Evolutionary conservation across 2,329 filamentous ascomycete species (phyloP), one percentile per base, ranked within the genome.

Genomic region (Epichloe uncinata): DNA sequence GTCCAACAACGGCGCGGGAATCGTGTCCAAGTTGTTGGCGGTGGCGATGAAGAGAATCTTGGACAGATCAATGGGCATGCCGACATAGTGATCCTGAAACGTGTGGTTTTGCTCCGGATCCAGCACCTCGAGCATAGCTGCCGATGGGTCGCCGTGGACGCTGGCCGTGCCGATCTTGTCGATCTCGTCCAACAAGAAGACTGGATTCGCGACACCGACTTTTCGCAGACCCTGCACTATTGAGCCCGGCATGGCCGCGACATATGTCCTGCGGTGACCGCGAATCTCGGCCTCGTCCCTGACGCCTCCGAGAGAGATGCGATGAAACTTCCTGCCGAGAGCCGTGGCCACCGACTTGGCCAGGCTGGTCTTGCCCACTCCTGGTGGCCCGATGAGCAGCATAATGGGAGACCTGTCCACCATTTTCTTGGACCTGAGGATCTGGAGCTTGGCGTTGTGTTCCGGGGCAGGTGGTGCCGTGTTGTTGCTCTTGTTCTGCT

Each of bases 1-100:
- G 67, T 98, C 93, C 12, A 98, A 76, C 3, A 98, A 73, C 16
- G 93, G 90, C n/a, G 89, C 75, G 2, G 93, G 90, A 49, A 98
- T 98, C 0, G 90, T 96, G 61, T 97, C 91, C 22, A 97, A 75
- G 9, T 80, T 88, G 68, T 98, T 98, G 43, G 93, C 93, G 0
- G 93, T 98, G 6, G 93, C 93, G 60, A 98, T 95, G 70, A 98
- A 98, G 11, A 98, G 76, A 20, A 98, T 87, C 68, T 95, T 96
- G 70, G 88, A 95, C 18, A 98, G 75, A 63, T 98, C 93, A 56
- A 97, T 87, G 0, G 93, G 91, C 54, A 96, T 89, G 60, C 90
- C 90, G 64, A 98, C 81, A 65, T 97, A 98, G 69, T 98, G 93
- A 63, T 98, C 93, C 33, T 83, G 87, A 69, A 98, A 98, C 9